Evolutionary conservation across 2,329 filamentous ascomycete species (phyloP).

Genomic region (Tolypocladium cylindrosporum): DNA sequence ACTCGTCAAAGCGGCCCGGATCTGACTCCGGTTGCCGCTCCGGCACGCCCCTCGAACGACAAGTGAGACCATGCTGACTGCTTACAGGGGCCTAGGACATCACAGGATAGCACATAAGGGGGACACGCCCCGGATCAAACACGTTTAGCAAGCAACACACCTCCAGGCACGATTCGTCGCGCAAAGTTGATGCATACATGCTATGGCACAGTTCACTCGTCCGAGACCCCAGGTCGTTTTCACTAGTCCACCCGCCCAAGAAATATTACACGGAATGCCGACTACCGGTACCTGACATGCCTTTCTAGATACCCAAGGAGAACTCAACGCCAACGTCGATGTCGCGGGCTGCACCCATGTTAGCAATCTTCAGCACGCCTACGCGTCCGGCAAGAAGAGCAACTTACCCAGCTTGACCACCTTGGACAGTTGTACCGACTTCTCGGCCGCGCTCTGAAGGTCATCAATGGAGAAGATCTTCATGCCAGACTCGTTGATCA

Average conservation of each 20-base stretch:
- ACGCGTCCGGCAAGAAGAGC: neutral
- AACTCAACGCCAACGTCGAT: slow-evolving; percentile 97
- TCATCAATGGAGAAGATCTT: slow-evolving; percentile 99
- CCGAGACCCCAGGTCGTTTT: neutral
- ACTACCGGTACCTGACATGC: slow-evolving; percentile 2
- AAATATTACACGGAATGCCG: slow-evolving; percentile 17
- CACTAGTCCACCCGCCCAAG: slow-evolving; percentile 3
- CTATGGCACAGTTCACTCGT: slow-evolving; percentile 7
- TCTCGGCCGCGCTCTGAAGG: slow-evolving; percentile 93
- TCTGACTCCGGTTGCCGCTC: neutral
- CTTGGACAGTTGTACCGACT: slow-evolving; percentile 97
- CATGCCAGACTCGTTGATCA: slow-evolving; percentile 91
- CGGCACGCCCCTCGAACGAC: neutral
- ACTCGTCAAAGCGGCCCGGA: neutral
- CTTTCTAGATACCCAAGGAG: slow-evolving; percentile 75
- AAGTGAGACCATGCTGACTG: neutral
- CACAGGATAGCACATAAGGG: neutral
- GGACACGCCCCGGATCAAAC: neutral
- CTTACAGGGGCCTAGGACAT: neutral
- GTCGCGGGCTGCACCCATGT: slow-evolving; percentile 58
- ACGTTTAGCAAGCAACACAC: slow-evolving; percentile 1
- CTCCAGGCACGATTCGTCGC: neutral
- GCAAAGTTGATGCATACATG: neutral
- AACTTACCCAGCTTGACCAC: slow-evolving; percentile 91
- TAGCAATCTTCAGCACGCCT: slow-evolving; percentile 7